Evolutionary conservation across 208 protist species (phyloP).

Genomic region (Trypanosoma lewisi): DNA sequence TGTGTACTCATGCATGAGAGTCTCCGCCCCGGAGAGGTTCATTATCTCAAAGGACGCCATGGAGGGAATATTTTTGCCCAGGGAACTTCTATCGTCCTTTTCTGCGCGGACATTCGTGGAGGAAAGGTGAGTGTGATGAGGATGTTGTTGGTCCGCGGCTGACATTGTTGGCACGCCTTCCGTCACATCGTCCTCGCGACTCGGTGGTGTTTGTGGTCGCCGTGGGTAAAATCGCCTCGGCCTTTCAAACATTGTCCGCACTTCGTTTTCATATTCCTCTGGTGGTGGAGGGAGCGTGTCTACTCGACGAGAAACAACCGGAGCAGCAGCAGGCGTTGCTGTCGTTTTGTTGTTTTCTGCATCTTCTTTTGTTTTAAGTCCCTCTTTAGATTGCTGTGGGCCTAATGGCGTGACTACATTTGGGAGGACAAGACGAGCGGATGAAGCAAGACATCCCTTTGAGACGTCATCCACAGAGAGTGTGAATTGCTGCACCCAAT

Average conservation of each 20-base stretch:
- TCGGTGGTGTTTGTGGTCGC: conserved; percentile 26
- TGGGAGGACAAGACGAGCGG: conserved; percentile 10
- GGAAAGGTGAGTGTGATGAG: too few relatives aligned
- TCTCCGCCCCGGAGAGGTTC: conserved; percentile 17
- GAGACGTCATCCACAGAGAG: conserved; percentile 38
- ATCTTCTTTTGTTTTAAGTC: neutral
- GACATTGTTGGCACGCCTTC: conserved; percentile 28
- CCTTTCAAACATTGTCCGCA: conserved; percentile 19
- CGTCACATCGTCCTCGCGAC: conserved; percentile 42
- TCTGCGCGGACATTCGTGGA: neutral
- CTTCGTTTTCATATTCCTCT: conserved; percentile 21
- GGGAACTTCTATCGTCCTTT: neutral
- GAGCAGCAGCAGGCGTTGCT: too few relatives aligned
- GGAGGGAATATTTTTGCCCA: neutral
- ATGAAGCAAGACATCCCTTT: conserved; percentile 15
- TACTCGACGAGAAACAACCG: neutral
- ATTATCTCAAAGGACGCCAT: conserved; percentile 23
- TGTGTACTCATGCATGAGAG: conserved; percentile 19
- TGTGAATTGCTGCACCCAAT: conserved; percentile 42
- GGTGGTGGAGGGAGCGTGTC: conserved; percentile 23
- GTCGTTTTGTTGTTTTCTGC: neutral
- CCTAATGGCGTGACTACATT: neutral
- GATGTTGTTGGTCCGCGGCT: neutral
- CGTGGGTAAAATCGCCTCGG: conserved; percentile 34
- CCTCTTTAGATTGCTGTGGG: neutral